These are phyloP conservation scores for Ploettnerulaceae sp. DNA, from an alignment of 2,329 filamentous ascomycete genomes.

Conservation along the genomic window DNA sequence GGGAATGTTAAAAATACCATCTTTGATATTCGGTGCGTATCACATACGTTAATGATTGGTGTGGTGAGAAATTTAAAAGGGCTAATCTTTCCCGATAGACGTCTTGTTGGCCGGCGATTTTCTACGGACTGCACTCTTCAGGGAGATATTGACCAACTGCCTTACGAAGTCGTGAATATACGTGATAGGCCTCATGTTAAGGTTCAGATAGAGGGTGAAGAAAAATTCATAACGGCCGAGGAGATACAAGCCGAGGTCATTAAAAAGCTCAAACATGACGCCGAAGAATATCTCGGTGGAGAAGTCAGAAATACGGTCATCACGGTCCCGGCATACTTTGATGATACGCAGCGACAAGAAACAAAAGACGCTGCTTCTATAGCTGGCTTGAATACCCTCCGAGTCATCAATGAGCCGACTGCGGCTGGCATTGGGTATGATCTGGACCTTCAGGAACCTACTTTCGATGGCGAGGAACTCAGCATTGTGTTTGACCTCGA, in stretches of 20 bases:
- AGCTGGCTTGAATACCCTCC: conserved; percentile 65
- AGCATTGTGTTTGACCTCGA: conserved; percentile 11
- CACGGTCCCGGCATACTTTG: conserved; percentile 70
- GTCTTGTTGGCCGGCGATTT: conserved; percentile 11
- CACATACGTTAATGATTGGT: background rate
- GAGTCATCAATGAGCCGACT: conserved; percentile 71
- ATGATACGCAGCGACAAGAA: conserved; percentile 69
- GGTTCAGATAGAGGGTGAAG: background rate
- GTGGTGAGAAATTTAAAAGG: background rate
- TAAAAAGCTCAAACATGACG: conserved; percentile 12
- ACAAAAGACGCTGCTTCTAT: conserved; percentile 66
- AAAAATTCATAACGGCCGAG: conserved; percentile 4
- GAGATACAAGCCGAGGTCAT: conserved; percentile 12
- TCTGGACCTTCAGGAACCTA: conserved; percentile 40
- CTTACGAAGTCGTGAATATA: conserved; percentile 8
- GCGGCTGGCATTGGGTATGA: conserved; percentile 68
- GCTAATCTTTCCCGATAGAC: background rate
- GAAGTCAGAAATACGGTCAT: conserved; percentile 43
- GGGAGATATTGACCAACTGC: conserved; percentile 2
- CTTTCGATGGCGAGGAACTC: background rate
- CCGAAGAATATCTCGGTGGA: conserved; percentile 3
- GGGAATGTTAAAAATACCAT: conserved; percentile 16
- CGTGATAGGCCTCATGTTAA: conserved; percentile 5
- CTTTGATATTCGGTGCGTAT: conserved; percentile 14
- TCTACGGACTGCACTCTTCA: conserved; percentile 10